Base-by-base conservation (phyloP, 768 basidiomycete genomes). In the Daedaleopsis nitida region DNA sequence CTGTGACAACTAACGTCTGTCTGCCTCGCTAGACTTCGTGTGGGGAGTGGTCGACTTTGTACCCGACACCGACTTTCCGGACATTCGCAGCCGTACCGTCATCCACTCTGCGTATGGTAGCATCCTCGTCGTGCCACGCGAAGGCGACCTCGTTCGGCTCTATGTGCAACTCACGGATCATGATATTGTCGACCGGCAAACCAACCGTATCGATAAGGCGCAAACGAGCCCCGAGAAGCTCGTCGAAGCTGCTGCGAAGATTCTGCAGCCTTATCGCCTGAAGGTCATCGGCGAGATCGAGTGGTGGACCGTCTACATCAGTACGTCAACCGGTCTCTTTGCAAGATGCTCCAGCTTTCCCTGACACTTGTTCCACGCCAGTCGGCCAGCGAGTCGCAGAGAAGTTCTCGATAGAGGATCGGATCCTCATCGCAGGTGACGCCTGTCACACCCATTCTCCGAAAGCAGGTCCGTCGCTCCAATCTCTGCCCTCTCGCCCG, bases 331-430 rank as follows among this genome's bases (percentile, higher is more conserved):
- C 1, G 14, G 5, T 4, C n/a, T 17, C 32, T 47, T n/a, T n/a
- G 37, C 13, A 19, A 7, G 7, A 32, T 32, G 27, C 27, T 21
- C 9, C 17, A 19, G 12, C 9, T 10, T 16, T 47, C 5, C 5
- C 16, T 45, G 4, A 53, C 45, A 17, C 6, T 52, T 14, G 52
- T 24, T 47, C 16, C 35, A 17, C 39, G 39, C 11, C 17, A 59
- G 89, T 91, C 59, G 89, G 89, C 1, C 91, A 92, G 67, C 83
- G 89, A 13, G 85, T 92, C 1, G 88, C 89, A 7, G 81, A 86
- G 6, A 76, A 74, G 12, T 92, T 81, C 70, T 83, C 84, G 23
- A 73, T 81, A 2, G 70, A 82, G n/a, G 80, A 88, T 3, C 81
- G 90, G 0, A 80, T 90, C 1, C 91, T 92, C 70, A 90, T 92